Evolutionary conservation across 2,329 filamentous ascomycete genomes (phyloP), one percentile per base, ranked within the genome.

Genomic region (Fusarium citri): DNA sequence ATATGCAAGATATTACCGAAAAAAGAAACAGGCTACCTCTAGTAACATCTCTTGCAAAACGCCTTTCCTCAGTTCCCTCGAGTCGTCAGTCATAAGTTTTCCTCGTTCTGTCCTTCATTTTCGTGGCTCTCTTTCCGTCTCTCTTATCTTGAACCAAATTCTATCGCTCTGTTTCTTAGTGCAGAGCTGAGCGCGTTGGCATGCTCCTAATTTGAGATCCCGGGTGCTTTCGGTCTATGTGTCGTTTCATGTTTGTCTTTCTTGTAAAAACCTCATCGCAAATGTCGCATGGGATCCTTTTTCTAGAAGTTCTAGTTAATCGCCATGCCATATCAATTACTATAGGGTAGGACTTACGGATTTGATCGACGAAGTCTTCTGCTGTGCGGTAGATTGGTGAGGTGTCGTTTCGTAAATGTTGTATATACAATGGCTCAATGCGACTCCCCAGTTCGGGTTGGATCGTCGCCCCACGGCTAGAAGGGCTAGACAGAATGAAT

Each of bases 251-350:
- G 12, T 60, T 60, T 7, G 30, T 30, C 6, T 14, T 31, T 5
- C 42, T 12, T 1, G 51, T 58, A n/a, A 58, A 48, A 1, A 12
- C 0, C 5, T 31, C 18, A 0, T 3, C 5, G 5, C 53, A 60
- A 0, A 26, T 4, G 0, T 22, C 1, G n/a, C 57, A 60, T 1
- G 31, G 53, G n/a, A 47, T 1, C 0, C 22, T 26, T 0, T 48
- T 15, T 1, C 56, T 57, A 10, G 14, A 42, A 4, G 0, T 8
- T 1, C 0, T 0, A 4, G 1, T 22, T 15, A 26, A 23, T 23
- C 4, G 16, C 2, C 16, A 50, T 23, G 20, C 18, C 26, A 9
- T 0, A 6, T 14, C 0, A 2, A 1, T 16, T 23, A 0, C 2
- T 8, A 3, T 31, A 51, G 31, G 49, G 49, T 41, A 28, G 15